These are phyloP conservation scores for Deuterostichococcus epilithicus DNA, from an alignment of 139 green algal genomes.

Conservation along the genomic window DNA sequence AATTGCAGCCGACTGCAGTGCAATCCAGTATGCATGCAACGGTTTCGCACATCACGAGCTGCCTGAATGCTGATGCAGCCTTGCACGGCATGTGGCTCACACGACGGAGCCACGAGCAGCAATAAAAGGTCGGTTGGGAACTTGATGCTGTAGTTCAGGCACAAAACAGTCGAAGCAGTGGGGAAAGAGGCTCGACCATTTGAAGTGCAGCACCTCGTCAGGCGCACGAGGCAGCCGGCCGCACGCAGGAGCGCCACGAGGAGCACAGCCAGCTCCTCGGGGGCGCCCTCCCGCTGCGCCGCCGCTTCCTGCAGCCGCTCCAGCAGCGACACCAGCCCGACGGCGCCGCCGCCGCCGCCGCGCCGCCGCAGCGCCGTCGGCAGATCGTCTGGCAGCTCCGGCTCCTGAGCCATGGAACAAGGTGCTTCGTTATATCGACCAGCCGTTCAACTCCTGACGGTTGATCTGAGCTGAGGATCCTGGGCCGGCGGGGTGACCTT, in stretches of 20 bases:
- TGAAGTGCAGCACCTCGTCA: slow-evolving; percentile 35
- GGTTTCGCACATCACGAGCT: not conserved
- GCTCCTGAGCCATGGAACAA: not conserved
- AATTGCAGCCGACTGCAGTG: too few species aligned
- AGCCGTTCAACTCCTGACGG: not conserved
- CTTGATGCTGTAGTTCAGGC: not conserved
- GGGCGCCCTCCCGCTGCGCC: slow-evolving; percentile 17
- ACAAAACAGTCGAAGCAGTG: not conserved
- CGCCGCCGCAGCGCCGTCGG: not conserved
- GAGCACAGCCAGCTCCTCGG: slow-evolving; percentile 59
- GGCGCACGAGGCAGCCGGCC: slow-evolving; percentile 47
- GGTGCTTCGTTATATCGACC: not conserved
- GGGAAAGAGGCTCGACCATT: not conserved
- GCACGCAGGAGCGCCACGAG: slow-evolving; percentile 70
- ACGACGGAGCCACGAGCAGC: not conserved
- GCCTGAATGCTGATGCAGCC: not conserved
- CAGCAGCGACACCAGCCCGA: slow-evolving; percentile 8
- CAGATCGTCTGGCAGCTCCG: not conserved
- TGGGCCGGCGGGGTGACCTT: too few species aligned
- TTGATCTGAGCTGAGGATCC: not conserved
- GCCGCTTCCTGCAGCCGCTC: slow-evolving; percentile 11
- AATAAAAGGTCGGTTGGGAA: not conserved
- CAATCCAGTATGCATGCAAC: not conserved
- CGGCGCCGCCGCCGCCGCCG: not conserved
- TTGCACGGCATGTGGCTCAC: not conserved